Base-by-base conservation (phyloP, 2,329 filamentous ascomycete species). In the Sporothrix sp. region DNA sequence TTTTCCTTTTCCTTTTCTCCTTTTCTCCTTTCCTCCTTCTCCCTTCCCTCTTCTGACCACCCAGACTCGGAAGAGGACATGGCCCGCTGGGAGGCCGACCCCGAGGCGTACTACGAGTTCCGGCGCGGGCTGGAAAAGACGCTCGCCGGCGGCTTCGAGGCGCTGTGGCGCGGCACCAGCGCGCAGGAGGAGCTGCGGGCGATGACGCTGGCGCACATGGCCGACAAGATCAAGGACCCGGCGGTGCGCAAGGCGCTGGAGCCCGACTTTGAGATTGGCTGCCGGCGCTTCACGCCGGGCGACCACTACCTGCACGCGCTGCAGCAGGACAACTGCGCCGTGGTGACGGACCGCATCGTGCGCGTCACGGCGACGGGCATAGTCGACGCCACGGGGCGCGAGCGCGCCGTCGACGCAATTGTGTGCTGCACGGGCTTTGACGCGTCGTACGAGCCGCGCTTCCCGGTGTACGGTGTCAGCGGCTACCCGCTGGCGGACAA, bases 181-280 rank as follows among this genome's bases (percentile, higher is more conserved):
- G n/a, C n/a, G n/a, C n/a, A n/a, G n/a, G n/a, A n/a, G n/a, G n/a
- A n/a, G n/a, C n/a, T n/a, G n/a, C n/a, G n/a, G n/a, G n/a, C n/a
- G n/a, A n/a, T n/a, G n/a, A n/a, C n/a, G n/a, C n/a, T n/a, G n/a
- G n/a, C n/a, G n/a, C n/a, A n/a, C n/a, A n/a, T n/a, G n/a, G n/a
- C n/a, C n/a, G n/a, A n/a, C n/a, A n/a, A n/a, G n/a, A n/a, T n/a
- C n/a, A n/a, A 40, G 16, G 65, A 71, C 35, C 66, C 71, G 1
- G 67, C 70, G 11, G 60, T 77, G 3, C 63, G 65, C 1, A 63
- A 73, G 9, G 63, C 68, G 35, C 66, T 77, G 14, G 63, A 65
- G 33, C 68, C 68, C 6, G 61, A 59, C 25, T 75, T 69, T 61
- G 63, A 64, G 1, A 67, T 68, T 9, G 72, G 73, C 7, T 70